phyloP scores from a whole-genome alignment of 768 basidiomycete genomes.

The Dictyophora rubrovolvata region DNA sequence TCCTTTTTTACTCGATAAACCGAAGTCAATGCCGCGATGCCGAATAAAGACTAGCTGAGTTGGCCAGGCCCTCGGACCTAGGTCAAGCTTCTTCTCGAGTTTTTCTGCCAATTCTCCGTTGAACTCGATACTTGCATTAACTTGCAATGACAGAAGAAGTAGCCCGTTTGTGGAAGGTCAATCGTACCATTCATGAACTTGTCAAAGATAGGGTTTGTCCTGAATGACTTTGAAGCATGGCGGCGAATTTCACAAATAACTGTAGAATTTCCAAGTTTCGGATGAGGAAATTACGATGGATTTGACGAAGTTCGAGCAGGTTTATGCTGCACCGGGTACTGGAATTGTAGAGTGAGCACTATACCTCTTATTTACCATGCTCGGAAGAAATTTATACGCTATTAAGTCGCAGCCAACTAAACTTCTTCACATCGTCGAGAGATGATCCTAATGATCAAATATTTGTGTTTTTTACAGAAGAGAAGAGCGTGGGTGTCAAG shows the following conservation, averaged over 20 bases:
- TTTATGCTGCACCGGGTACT: constrained; percentile 54
- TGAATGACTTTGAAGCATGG: constrained; percentile 13
- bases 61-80: neutral
- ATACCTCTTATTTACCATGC: neutral
- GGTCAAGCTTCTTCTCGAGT: constrained; percentile 24
- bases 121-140: neutral
- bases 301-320: constrained; percentile 61
- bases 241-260: constrained; percentile 3
- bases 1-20: too few species aligned
- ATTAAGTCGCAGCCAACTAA: constrained; percentile 73
- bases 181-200: constrained; percentile 92
- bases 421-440: constrained; percentile 77
- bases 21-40: neutral
- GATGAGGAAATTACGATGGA: constrained; percentile 92
- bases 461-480: constrained; percentile 93
- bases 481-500: constrained; percentile 90
- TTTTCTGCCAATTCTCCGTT: constrained; percentile 13
- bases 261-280: constrained; percentile 84
- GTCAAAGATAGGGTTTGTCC: constrained; percentile 80
- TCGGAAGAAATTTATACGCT: constrained; percentile 2
- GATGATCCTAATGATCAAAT: constrained; percentile 67
- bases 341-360: constrained; percentile 76
- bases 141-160: constrained; percentile 62
- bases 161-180: constrained; percentile 91
- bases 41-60: neutral